Evolutionary conservation across 208 protist species (phyloP).

Genomic region (Trypanosoma vivax): DNA sequence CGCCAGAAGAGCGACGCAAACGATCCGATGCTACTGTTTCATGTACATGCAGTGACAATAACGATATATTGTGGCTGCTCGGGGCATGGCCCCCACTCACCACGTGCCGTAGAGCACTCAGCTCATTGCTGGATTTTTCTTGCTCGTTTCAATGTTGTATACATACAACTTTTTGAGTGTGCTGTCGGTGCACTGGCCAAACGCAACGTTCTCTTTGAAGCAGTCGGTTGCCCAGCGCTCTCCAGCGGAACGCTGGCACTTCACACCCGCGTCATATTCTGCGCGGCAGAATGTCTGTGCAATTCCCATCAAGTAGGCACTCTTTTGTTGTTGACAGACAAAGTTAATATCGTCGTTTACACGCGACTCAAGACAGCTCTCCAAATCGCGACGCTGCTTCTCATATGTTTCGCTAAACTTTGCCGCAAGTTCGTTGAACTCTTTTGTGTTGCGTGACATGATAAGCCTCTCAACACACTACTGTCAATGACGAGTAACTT

Average conservation of each 20-base stretch:
- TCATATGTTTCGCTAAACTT: conserved; percentile 54
- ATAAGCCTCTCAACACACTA: too few relatives aligned
- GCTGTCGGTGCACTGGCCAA: conserved; percentile 75
- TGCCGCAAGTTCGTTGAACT: conserved; percentile 70
- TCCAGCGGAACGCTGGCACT: conserved; percentile 61
- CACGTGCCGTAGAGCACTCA: conserved; percentile 7
- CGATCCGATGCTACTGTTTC: too few relatives aligned
- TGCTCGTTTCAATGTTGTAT: conserved; percentile 77
- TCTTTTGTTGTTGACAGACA: conserved; percentile 74
- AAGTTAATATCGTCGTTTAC: conserved; percentile 87
- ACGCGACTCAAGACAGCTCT: conserved; percentile 61
- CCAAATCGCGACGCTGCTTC: conserved; percentile 45
- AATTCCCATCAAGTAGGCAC: conserved; percentile 66
- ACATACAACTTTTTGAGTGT: conserved; percentile 80
- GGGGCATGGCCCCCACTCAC: background rate
- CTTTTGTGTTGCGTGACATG: conserved; percentile 79
- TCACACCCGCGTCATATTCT: conserved; percentile 66
- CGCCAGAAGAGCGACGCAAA: too few relatives aligned
- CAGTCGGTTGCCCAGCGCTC: conserved; percentile 74
- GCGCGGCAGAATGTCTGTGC: conserved; percentile 65
- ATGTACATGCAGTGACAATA: background rate
- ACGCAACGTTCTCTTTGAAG: conserved; percentile 80
- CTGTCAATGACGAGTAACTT: too few relatives aligned
- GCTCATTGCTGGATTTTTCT: conserved; percentile 71
- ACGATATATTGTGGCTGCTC: background rate